These are phyloP conservation scores for Myrica gale DNA, from an alignment of 306 rosid species.

Conservation along the genomic window DNA sequence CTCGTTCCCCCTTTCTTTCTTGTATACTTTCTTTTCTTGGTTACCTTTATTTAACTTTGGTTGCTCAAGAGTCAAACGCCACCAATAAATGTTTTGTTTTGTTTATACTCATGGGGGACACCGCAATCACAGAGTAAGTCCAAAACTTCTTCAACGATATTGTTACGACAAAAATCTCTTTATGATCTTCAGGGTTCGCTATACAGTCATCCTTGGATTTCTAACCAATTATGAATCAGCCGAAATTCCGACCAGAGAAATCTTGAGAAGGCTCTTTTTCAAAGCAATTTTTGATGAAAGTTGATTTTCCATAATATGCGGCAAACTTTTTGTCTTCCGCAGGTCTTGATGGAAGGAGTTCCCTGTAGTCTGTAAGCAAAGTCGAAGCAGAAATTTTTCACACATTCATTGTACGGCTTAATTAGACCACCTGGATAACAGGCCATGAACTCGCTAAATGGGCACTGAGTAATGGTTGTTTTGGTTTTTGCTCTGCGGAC, in stretches of 20 bases:
- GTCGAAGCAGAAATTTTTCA: background rate
- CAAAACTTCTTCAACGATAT: slow-evolving; percentile 31
- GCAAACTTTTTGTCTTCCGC: background rate
- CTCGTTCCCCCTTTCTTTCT: background rate
- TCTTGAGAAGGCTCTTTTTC: slow-evolving; percentile 23
- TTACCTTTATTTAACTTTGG: slow-evolving; percentile 18
- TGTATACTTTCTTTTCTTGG: background rate
- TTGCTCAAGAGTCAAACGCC: slow-evolving; percentile 31
- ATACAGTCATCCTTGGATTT: background rate
- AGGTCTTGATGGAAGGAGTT: background rate
- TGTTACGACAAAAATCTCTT: slow-evolving; percentile 27
- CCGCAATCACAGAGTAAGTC: slow-evolving; percentile 30
- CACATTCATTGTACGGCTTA: background rate
- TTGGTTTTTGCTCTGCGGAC: too few relatives aligned
- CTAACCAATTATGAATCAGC: slow-evolving; percentile 5
- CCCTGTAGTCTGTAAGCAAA: background rate
- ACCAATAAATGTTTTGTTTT: slow-evolving; percentile 33
- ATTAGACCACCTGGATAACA: background rate
- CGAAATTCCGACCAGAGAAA: slow-evolving; percentile 30
- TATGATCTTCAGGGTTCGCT: slow-evolving; percentile 11
- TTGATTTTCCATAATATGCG: background rate
- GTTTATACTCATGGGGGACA: slow-evolving; percentile 49
- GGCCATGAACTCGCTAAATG: too few relatives aligned
- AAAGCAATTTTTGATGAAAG: background rate
- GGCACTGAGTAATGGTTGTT: too few relatives aligned